Conservation (phyloP, 257 asterid species). For the Plectranthus barbatus region DNA sequence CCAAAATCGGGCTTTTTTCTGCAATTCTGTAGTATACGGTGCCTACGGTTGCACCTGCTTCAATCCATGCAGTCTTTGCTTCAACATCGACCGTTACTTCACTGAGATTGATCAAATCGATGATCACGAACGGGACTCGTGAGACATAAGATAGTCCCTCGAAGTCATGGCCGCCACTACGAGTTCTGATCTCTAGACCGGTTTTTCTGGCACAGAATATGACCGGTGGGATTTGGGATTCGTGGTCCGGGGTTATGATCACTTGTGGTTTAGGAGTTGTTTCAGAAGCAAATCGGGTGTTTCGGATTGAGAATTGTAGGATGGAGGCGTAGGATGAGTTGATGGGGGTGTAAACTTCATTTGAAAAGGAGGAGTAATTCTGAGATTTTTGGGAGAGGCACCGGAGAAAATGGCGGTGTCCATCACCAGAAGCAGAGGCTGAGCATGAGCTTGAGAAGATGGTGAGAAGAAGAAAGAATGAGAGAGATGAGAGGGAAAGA, state of each 20-base stretch:
- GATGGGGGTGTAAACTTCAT: neutral
- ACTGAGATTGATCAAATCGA: neutral
- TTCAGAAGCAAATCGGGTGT: neutral
- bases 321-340: neutral
- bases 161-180: constrained; percentile 9
- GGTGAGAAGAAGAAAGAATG: neutral
- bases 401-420: neutral
- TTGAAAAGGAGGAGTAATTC: neutral
- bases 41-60: neutral
- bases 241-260: neutral
- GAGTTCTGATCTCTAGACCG: constrained; percentile 3
- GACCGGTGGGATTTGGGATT: neutral
- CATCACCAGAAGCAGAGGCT: neutral
- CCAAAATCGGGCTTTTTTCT: neutral
- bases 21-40: neutral
- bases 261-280: neutral
- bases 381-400: neutral
- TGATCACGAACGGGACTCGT: neutral
- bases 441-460: neutral
- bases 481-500: neutral
- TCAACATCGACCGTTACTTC: neutral
- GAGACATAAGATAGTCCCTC: constrained; percentile 10
- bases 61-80: neutral
- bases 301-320: neutral
- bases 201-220: neutral